Base-by-base conservation (phyloP, 345 rosid species). In the Syzygium aromaticum region DNA sequence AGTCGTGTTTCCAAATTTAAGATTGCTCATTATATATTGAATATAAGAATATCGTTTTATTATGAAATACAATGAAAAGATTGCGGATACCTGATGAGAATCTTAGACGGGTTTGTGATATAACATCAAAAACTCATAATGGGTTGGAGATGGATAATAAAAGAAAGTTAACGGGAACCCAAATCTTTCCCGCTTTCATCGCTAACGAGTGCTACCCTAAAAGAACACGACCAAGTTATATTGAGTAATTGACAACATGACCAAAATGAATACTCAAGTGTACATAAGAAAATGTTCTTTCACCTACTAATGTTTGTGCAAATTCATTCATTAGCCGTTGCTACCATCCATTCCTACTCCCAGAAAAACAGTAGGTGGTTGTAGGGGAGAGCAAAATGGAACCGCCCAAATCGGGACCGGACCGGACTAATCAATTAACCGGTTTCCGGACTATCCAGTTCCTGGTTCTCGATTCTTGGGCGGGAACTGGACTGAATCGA, bases 201-300 rank as follows among this genome's bases (percentile, higher is more conserved):
- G 5, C 33, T 61, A n/a, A 13, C 6, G 3, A 28, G 40, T 7
- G 77, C 3, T 0, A 0, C 22, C 22, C 22, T 28, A n/a, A 64
- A 9, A 8, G 2, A 8, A 28, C 22, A 28, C 2, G 1, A 30
- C 11, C 40, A 30, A 64, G 77, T 64, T 64, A 7, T 28, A 64
- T 28, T 64, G 5, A 14, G 46, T 43, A 6, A 43, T 43, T 2
- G 21, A 64, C 22, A 1, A 43, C 46, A 43, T 43, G 40, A 9
- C 22, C 43, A 15, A 64, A 15, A 64, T 30, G 3, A 30, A 0
- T 7, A 28, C 21, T 64, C 15, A 2, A 25, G 15, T 59, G 7
- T 43, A 7, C 46, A 5, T 43, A 43, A 43, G 46, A 43, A 43
- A 43, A 4, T 43, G 7, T 6, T 43, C 46, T 43, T 43, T 43